These are phyloP conservation scores for Colletotrichum sp. DNA, from an alignment of 2,329 filamentous ascomycete species.

Conservation along the genomic window DNA sequence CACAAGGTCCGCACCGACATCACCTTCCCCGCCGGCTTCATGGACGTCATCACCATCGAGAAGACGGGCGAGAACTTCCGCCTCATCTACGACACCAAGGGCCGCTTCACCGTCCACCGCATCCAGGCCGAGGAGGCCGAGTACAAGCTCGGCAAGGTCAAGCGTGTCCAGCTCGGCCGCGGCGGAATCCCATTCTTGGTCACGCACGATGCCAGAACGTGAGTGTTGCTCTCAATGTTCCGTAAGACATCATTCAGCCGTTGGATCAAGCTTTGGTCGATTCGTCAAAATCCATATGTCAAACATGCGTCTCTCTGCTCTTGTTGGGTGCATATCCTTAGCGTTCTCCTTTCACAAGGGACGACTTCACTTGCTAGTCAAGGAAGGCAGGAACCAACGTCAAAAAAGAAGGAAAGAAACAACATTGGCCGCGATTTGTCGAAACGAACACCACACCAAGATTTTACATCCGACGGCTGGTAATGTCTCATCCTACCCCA, in stretches of 20 bases:
- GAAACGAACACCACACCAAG: slow-evolving; percentile 26
- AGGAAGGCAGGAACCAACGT: slow-evolving; percentile 11
- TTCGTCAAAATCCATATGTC: slow-evolving; percentile 37
- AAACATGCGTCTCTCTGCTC: slow-evolving; percentile 2
- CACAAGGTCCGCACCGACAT: slow-evolving; percentile 99
- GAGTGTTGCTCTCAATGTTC: slow-evolving; percentile 65
- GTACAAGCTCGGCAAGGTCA: slow-evolving; percentile 99
- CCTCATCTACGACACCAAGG: slow-evolving; percentile 99
- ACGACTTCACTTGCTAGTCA: slow-evolving; percentile 5
- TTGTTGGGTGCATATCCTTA: neutral
- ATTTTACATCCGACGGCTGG: slow-evolving; percentile 57
- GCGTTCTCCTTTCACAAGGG: neutral
- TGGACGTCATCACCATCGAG: slow-evolving; percentile 99
- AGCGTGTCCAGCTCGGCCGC: slow-evolving; percentile 98
- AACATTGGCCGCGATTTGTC: slow-evolving; percentile 10
- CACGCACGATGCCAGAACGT: slow-evolving; percentile 99
- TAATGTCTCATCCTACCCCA: slow-evolving; percentile 41
- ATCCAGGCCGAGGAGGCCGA: slow-evolving; percentile 98
- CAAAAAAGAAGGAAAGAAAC: neutral
- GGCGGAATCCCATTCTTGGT: slow-evolving; percentile 99
- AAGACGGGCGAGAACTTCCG: slow-evolving; percentile 99
- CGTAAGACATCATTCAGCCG: slow-evolving; percentile 98
- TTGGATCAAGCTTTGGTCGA: slow-evolving; percentile 99
- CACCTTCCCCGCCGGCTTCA: slow-evolving; percentile 98
- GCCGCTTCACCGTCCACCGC: slow-evolving; percentile 99